These are phyloP conservation scores for Corrigiola litoralis DNA, from an alignment of 179 eudicot species.

Conservation along the genomic window DNA sequence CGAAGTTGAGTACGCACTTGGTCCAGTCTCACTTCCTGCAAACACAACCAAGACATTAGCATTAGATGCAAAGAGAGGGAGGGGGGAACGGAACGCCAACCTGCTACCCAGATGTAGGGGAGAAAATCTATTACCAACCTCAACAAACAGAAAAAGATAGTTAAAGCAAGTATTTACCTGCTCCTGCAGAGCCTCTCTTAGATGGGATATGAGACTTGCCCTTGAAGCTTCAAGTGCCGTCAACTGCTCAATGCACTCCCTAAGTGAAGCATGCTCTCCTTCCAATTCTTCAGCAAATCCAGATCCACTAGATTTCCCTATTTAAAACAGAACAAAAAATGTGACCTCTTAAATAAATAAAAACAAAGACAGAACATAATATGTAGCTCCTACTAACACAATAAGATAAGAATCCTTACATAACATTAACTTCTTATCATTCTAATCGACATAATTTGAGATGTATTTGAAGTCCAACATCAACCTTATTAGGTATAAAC, in stretches of 20 bases:
- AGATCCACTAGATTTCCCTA: slow-evolving; percentile 44
- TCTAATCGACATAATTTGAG: no score
- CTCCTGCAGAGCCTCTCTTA: slow-evolving; percentile 76
- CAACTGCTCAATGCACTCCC: slow-evolving; percentile 71
- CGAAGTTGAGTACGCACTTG: slow-evolving; percentile 68
- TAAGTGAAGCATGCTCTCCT: slow-evolving; percentile 67
- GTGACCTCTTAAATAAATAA: no score
- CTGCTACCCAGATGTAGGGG: background rate
- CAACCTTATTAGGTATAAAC: no score
- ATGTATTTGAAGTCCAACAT: no score
- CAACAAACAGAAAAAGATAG: background rate
- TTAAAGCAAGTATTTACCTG: slow-evolving; percentile 43
- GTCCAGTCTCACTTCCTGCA: slow-evolving; percentile 72
- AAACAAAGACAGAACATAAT: no score
- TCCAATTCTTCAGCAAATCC: slow-evolving; percentile 59
- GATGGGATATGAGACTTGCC: slow-evolving; percentile 62
- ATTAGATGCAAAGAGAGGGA: background rate
- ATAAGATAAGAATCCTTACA: no score
- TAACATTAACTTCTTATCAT: no score
- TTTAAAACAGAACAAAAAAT: slow-evolving; percentile 2
- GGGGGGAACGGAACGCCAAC: background rate
- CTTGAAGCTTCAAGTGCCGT: slow-evolving; percentile 61
- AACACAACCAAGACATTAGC: background rate
- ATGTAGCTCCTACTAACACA: no score
- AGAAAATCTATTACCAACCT: background rate